These are phyloP conservation scores for Marasmius sp. DNA, from an alignment of 1,284 basidiomycete genomes.

Conservation along the genomic window DNA sequence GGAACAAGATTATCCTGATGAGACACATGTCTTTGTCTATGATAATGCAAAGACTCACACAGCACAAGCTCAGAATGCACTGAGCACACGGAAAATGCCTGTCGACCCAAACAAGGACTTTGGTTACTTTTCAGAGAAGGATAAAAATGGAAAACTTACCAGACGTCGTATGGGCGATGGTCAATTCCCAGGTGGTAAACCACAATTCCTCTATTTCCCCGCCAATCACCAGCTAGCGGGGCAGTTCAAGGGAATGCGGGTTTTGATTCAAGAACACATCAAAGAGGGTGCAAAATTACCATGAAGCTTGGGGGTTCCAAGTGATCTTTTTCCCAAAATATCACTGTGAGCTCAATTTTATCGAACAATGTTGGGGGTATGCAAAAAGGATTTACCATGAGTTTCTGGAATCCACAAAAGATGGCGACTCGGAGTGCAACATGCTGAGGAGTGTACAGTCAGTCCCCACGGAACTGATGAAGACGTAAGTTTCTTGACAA, in stretches of 20 bases:
- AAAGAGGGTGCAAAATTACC: background rate
- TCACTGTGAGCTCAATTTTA: background rate
- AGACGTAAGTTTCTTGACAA: background rate
- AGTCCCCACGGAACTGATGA: background rate
- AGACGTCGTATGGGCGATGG: background rate
- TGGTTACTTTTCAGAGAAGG: background rate
- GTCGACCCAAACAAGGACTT: background rate
- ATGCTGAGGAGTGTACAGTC: background rate
- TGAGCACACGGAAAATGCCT: constrained; percentile 23
- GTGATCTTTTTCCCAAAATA: constrained; percentile 6
- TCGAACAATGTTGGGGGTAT: background rate
- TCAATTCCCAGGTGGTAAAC: background rate
- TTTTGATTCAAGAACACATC: background rate
- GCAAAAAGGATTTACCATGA: background rate
- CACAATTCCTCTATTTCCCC: constrained; percentile 2
- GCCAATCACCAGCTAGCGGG: background rate
- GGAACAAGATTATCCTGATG: constrained; percentile 15
- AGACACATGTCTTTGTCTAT: constrained; percentile 22
- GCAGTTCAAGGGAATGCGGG: background rate
- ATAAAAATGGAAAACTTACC: background rate
- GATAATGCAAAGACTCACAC: constrained; percentile 27
- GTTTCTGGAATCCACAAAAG: background rate
- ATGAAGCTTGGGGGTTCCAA: no score
- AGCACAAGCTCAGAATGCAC: constrained; percentile 20
- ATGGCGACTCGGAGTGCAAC: background rate